Percentiles rank a stretch among this genome's conserved stretches.
Evolutionary conservation across 2,329 filamentous ascomycete genomes (phyloP).

Genomic region (Phialemonium atrogriseum): DNA sequence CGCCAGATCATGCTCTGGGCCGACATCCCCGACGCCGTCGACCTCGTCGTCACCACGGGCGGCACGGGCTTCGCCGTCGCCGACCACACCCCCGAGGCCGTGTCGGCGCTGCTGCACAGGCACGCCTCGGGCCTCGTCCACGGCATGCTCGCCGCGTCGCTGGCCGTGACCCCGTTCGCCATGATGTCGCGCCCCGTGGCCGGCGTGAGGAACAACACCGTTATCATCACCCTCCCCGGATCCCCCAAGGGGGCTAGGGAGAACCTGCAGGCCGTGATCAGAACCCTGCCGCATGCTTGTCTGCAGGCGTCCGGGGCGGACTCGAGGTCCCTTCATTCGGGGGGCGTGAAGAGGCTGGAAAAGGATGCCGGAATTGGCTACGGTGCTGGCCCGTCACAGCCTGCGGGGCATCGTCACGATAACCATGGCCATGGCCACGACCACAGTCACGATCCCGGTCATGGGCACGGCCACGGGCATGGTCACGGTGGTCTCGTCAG

Average conservation of each 20-base stretch:
- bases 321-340: conserved; percentile 70
- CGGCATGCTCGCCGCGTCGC: conserved; percentile 80
- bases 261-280: conserved; percentile 82
- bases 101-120: conserved; percentile 71
- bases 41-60: conserved; percentile 81
- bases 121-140: conserved; percentile 89
- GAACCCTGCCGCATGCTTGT: conserved; percentile 92
- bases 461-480: conserved; percentile 50
- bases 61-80: conserved; percentile 85
- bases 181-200: conserved; percentile 95
- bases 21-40: conserved; percentile 52
- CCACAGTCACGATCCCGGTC: conserved; percentile 43
- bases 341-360: conserved; percentile 78
- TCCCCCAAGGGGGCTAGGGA: conserved; percentile 94
- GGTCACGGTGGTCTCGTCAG: conserved; percentile 59
- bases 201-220: conserved; percentile 69
- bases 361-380: conserved; percentile 61
- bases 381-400: conserved; percentile 13
- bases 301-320: conserved; percentile 76
- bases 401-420: conserved; percentile 36
- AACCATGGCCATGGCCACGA: conserved; percentile 45
- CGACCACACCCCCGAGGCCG: conserved; percentile 86
- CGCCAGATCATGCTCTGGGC: conserved; percentile 63
- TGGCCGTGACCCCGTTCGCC: conserved; percentile 86
- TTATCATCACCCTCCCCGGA: conserved; percentile 85